phyloP scores from a whole-genome alignment of 306 rosid genomes.

The Lagenaria siceraria region DNA sequence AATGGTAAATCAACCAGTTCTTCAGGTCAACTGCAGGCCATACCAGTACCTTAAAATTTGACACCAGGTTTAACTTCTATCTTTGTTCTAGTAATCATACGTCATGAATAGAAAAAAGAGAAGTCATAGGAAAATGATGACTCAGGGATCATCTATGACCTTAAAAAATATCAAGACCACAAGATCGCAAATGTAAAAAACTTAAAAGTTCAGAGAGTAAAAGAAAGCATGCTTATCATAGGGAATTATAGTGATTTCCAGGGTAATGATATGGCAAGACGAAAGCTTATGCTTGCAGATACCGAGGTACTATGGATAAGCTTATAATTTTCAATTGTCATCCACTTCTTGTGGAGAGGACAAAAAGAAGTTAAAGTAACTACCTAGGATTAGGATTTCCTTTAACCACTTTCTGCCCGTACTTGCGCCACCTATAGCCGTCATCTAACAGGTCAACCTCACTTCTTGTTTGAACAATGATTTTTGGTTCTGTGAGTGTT shows the following conservation, averaged over 20 bases:
- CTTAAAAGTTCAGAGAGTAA: neutral
- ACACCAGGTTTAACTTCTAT: neutral
- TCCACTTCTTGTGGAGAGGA: neutral
- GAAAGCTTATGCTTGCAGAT: neutral
- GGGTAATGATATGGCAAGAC: neutral
- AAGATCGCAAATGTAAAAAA: neutral
- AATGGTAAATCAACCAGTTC: neutral
- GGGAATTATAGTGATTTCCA: neutral
- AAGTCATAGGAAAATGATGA: neutral
- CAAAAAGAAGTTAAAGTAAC: slow-evolving; percentile 8
- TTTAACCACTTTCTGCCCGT: slow-evolving; percentile 95
- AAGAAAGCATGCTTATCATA: neutral
- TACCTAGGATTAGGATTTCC: slow-evolving; percentile 99
- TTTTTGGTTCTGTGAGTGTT: slow-evolving; percentile 85
- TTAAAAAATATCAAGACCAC: neutral
- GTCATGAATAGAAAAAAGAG: neutral
- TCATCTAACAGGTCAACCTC: slow-evolving; percentile 96
- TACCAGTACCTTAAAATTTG: neutral
- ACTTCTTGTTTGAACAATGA: slow-evolving; percentile 88
- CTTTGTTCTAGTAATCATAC: neutral
- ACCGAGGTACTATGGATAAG: neutral
- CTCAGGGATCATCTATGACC: neutral
- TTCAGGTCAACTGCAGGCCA: neutral
- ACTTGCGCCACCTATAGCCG: slow-evolving; percentile 95
- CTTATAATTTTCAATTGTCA: too few species aligned